These are phyloP conservation scores for Dictyostelium firmibasis DNA, from an alignment of 78 protist species.

Conservation along the genomic window DNA sequence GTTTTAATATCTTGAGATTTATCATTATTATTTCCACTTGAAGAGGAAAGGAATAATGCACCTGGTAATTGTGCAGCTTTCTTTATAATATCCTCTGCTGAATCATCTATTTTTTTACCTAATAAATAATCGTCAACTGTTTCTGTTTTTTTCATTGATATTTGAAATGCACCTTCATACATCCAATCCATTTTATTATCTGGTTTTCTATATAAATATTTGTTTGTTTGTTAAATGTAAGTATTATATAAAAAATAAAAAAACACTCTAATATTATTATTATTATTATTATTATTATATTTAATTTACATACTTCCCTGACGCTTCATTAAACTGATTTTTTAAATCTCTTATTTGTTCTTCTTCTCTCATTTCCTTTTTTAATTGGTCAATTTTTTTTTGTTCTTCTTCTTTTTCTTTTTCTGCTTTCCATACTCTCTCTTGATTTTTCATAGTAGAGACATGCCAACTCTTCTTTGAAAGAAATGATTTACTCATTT, in stretches of 20 bases:
- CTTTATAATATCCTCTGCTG: conserved; percentile 15
- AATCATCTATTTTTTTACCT: conserved; percentile 65
- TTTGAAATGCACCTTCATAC: conserved; percentile 77
- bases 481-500: conserved; percentile 37
- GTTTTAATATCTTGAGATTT: conserved; percentile 18
- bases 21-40: background rate
- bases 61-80: conserved; percentile 15
- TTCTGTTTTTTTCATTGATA: background rate
- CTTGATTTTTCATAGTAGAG: conserved; percentile 45
- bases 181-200: conserved; percentile 81
- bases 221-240: no score
- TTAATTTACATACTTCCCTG: background rate
- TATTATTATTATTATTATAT: background rate
- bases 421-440: conserved; percentile 77
- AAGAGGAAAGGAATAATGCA: conserved; percentile 8
- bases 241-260: no score
- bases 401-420: conserved; percentile 49
- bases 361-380: conserved; percentile 69
- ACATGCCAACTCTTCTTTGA: conserved; percentile 79
- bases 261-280: no score
- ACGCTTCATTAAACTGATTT: background rate
- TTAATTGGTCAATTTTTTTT: conserved; percentile 60
- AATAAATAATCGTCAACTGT: conserved; percentile 58
- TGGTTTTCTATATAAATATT: background rate
- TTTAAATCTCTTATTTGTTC: conserved; percentile 41